These are phyloP conservation scores for Hypoxylon intermedium DNA, from an alignment of 495 filamentous ascomycete genomes.

Conservation along the genomic window DNA sequence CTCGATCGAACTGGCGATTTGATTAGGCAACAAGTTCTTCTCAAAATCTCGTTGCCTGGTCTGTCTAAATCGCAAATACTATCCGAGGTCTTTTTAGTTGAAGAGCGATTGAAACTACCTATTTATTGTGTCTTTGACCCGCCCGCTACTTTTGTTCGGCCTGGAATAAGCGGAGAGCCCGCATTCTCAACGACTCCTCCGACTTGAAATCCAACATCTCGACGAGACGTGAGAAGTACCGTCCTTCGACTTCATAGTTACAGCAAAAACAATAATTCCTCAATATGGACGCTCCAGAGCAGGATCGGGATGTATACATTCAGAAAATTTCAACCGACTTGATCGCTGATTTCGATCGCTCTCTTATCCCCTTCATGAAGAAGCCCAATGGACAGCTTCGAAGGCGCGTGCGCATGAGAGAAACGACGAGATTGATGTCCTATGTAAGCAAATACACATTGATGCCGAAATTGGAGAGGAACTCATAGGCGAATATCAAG, in stretches of 20 bases:
- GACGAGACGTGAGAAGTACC: background rate
- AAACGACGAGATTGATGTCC: conserved; percentile 52
- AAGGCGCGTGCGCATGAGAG: conserved; percentile 51
- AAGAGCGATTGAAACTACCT: no score
- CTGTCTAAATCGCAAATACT: background rate
- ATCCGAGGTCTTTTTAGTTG: no score
- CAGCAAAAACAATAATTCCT: background rate
- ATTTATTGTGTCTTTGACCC: no score
- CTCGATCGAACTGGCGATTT: background rate
- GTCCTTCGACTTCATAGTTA: background rate
- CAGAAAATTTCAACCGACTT: conserved; percentile 74
- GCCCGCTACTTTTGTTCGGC: background rate
- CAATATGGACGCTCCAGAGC: conserved; percentile 57
- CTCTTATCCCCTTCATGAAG: conserved; percentile 59
- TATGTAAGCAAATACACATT: conserved; percentile 45
- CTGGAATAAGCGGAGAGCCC: background rate
- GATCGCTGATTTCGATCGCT: conserved; percentile 67
- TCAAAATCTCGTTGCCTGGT: conserved; percentile 7
- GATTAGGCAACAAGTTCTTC: conserved; percentile 15
- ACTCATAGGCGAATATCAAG: conserved; percentile 32
- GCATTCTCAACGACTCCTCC: no score
- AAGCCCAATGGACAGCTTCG: conserved; percentile 50
- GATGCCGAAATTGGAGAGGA: background rate
- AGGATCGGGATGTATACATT: conserved; percentile 74
- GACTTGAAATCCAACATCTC: no score